phyloP scores from a whole-genome alignment of 768 basidiomycete species.

The Lentinula aciculospora region DNA sequence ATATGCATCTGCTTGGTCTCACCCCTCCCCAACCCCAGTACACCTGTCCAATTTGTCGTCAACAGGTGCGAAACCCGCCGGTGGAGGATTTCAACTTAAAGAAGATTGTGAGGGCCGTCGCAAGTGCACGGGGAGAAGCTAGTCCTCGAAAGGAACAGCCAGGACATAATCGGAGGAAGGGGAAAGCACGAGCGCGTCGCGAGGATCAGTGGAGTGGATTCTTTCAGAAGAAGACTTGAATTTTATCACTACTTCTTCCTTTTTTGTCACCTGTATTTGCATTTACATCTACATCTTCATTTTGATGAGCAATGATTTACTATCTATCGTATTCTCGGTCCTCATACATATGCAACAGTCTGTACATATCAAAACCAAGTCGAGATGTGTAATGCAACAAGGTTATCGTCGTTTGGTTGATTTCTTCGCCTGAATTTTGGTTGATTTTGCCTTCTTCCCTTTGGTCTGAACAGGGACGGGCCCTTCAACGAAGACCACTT shows the following conservation, averaged over 20 bases:
- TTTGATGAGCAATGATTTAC: too few species aligned
- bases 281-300: too few species aligned
- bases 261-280: too few species aligned
- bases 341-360: too few species aligned
- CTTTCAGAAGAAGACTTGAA: conserved; percentile 24
- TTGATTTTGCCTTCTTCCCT: conserved; percentile 27
- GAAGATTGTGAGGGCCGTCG: conserved; percentile 44
- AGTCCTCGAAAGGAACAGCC: conserved; percentile 25
- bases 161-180: conserved; percentile 11
- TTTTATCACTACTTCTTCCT: background rate
- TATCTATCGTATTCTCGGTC: background rate
- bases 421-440: conserved; percentile 39
- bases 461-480: conserved; percentile 29
- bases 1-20: conserved; percentile 13
- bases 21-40: conserved; percentile 39
- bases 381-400: too few species aligned
- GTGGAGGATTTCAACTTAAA: conserved; percentile 61
- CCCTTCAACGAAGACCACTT: conserved; percentile 48
- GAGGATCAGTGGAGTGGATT: conserved; percentile 41
- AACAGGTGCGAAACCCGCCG: conserved; percentile 40
- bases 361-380: too few species aligned
- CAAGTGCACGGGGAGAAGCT: conserved; percentile 40
- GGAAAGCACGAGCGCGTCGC: conserved; percentile 5
- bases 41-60: conserved; percentile 65
- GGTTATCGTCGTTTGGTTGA: conserved; percentile 19